Conservation (phyloP, 83 land plant species). For the Thuja plicata region DNA sequence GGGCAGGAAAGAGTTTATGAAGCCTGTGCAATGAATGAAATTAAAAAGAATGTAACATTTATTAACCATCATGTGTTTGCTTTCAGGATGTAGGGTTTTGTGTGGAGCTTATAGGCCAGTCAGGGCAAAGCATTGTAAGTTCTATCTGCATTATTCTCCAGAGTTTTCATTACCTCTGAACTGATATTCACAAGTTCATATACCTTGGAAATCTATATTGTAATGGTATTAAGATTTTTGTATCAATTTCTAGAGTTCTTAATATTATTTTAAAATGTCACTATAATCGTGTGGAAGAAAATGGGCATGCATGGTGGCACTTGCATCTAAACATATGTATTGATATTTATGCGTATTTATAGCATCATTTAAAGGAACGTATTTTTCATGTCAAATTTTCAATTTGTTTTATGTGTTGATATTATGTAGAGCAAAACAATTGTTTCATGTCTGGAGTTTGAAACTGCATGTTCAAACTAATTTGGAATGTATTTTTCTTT, state of each 20-base stretch:
- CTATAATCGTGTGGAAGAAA: neutral
- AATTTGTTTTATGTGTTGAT: neutral
- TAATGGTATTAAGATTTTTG: neutral
- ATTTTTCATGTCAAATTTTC: neutral
- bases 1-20: neutral
- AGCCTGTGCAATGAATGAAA: neutral
- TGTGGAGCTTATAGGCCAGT: constrained; percentile 62
- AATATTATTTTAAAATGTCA: neutral
- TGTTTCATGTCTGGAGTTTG: neutral
- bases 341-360: neutral
- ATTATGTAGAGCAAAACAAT: neutral
- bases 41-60: neutral
- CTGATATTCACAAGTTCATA: neutral
- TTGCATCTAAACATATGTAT: neutral
- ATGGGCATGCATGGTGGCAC: neutral
- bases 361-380: neutral
- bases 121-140: constrained; percentile 57
- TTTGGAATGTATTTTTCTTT: neutral
- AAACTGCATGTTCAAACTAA: neutral
- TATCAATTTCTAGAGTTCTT: constrained; percentile 8
- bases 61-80: constrained; percentile 5
- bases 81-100: constrained; percentile 96
- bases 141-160: neutral
- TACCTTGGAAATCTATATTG: neutral
- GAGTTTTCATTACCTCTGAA: neutral